Conservation (phyloP, 148 eudicot species). For the Fagopyrum esculentum region DNA sequence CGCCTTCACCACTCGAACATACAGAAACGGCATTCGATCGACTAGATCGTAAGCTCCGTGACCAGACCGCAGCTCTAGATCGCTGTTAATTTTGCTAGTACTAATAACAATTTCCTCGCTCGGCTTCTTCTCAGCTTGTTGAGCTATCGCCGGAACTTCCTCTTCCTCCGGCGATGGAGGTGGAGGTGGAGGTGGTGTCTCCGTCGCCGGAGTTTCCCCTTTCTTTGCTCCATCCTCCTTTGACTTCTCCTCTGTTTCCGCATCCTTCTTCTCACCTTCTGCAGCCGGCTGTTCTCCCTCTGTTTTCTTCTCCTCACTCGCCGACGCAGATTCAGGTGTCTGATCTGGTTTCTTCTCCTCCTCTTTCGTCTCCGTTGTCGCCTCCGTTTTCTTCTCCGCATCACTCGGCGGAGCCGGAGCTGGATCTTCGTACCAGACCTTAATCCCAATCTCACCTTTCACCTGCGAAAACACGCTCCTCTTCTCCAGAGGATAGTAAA, state of each 20-base stretch:
- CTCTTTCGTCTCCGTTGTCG: constrained; percentile 16
- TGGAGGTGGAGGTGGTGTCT: constrained; percentile 6
- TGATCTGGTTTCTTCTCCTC: constrained; percentile 12
- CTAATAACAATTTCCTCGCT: constrained; percentile 19
- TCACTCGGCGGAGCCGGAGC: constrained; percentile 17
- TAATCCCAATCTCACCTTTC: constrained; percentile 81
- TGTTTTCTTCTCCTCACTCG: constrained; percentile 15
- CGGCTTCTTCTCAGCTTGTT: constrained; percentile 14
- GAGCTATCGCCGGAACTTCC: constrained; percentile 31
- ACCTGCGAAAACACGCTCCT: constrained; percentile 84
- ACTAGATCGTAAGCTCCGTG: constrained; percentile 53
- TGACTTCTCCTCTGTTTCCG: constrained; percentile 18
- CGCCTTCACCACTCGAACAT: constrained; percentile 67
- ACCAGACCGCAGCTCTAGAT: constrained; percentile 32
- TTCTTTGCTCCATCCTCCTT: constrained; percentile 17
- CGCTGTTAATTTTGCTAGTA: constrained; percentile 7
- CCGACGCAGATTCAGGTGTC: constrained; percentile 9
- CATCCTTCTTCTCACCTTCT: constrained; percentile 18
- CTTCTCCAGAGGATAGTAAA: constrained; percentile 80
- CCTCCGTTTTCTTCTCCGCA: constrained; percentile 18
- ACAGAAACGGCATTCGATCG: constrained; percentile 75
- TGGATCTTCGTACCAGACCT: constrained; percentile 51
- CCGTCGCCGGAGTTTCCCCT: constrained; percentile 26
- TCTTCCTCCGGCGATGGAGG: constrained; percentile 13
- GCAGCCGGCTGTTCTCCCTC: constrained; percentile 16